Conservation (phyloP, 257 asterid genomes). For the Salvia splendens region DNA sequence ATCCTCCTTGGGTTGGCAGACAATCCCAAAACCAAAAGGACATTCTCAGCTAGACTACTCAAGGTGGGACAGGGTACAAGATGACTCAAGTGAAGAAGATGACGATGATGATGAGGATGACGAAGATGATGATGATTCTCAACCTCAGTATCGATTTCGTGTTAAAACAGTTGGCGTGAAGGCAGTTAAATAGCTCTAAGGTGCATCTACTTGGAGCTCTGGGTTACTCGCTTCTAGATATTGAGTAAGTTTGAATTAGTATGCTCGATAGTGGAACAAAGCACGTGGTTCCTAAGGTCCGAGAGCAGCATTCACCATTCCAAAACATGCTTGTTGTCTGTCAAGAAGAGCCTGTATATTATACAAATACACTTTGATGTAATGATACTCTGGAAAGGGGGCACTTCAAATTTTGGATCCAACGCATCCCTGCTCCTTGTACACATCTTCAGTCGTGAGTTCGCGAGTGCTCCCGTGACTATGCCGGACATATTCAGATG, state of each 20-base stretch:
- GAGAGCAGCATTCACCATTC: slow-evolving; percentile 3
- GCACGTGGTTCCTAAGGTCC: slow-evolving; percentile 9
- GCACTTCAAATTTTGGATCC: not conserved
- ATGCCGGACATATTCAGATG: not conserved
- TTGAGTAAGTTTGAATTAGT: not conserved
- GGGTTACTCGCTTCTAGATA: slow-evolving; percentile 5
- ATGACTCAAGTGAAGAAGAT: slow-evolving; percentile 79
- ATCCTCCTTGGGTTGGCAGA: slow-evolving; percentile 63
- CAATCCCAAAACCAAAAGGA: slow-evolving; percentile 86
- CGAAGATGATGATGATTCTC: slow-evolving; percentile 34
- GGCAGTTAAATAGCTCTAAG: slow-evolving; percentile 57
- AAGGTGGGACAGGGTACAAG: slow-evolving; percentile 89
- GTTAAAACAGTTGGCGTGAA: slow-evolving; percentile 83
- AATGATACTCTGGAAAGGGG: not conserved
- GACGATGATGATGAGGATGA: slow-evolving; percentile 57
- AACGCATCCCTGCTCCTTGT: slow-evolving; percentile 5
- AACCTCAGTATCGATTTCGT: slow-evolving; percentile 85
- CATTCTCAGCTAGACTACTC: slow-evolving; percentile 95
- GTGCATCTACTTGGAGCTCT: slow-evolving; percentile 9
- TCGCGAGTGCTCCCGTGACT: not conserved
- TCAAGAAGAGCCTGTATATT: not conserved
- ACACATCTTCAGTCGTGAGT: not conserved
- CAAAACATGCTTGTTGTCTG: not conserved
- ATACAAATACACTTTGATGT: slow-evolving; percentile 1
- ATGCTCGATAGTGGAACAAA: slow-evolving; percentile 1